Evolutionary conservation across 2,329 filamentous ascomycete species (phyloP), one percentile per base, ranked within the genome.

Genomic region (Cladophialophora exuberans): DNA sequence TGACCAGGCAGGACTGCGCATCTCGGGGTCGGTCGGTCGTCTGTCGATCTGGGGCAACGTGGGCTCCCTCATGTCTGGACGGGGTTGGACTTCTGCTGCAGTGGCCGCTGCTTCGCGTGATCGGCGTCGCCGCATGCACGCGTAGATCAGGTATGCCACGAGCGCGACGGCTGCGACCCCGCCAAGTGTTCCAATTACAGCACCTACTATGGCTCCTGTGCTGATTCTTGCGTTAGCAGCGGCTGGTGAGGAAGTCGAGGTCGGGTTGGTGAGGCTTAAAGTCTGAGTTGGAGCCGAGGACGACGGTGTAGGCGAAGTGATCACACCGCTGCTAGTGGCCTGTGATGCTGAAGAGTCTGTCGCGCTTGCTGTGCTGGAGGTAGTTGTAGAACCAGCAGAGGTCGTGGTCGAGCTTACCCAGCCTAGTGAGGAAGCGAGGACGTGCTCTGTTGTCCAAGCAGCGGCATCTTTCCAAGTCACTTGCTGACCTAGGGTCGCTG

Each of bases 1-100:
- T 13, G 56, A 56, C 57, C 61, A 62, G 10, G 57, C 51, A 6
- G 59, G 54, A 30, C 59, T 62, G 42, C 54, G 39, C 47, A 60
- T 43, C 6, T 59, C 58, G 10, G 47, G 28, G 25, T 59, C 47
- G 10, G 26, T 36, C 18, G 50, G 33, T 31, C 33, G 31, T n/a
- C 15, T 13, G 6, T 43, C 33, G 26, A 51, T 28, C 6, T 54
- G 56, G 6, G 54, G 50, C 36, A 52, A 42, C 2, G 46, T 42
- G 28, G 49, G 36, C 13, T 57, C 55, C 26, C 31, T 35, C 48
- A 52, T 44, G 4, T n/a, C n/a, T n/a, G n/a, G n/a, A n/a, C n/a
- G n/a, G n/a, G 56, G 44, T 20, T 31, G 31, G 3, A 23, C 9
- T 13, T 39, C 46, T 41, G 50, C 23, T 42, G 43, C 31, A 13